These are phyloP conservation scores for Lentinula boryana DNA, from an alignment of 768 basidiomycete genomes.

Conservation along the genomic window DNA sequence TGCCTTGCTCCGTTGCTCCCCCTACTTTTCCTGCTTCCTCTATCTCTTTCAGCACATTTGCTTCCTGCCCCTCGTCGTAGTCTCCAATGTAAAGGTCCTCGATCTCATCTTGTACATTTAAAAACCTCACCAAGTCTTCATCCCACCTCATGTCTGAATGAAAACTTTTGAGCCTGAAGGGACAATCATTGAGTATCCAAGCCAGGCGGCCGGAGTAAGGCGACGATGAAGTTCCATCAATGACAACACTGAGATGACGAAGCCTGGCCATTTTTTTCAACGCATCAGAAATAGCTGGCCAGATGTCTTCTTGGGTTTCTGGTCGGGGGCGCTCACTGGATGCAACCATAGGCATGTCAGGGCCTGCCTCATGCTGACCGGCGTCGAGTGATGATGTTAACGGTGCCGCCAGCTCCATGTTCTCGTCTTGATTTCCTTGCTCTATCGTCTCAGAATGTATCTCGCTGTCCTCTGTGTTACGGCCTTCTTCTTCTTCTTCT, in stretches of 20 bases:
- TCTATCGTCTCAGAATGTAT: conserved; percentile 13
- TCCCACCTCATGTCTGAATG: conserved; percentile 70
- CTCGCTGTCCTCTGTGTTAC: neutral
- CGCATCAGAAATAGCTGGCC: conserved; percentile 43
- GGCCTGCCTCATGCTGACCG: too few species aligned
- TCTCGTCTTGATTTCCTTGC: neutral
- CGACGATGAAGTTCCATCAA: conserved; percentile 19
- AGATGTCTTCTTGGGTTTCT: conserved; percentile 31
- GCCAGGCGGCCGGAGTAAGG: conserved; percentile 26
- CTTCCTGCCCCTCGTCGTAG: conserved; percentile 23
- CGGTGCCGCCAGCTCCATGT: neutral
- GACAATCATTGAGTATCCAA: conserved; percentile 35
- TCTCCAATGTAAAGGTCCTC: conserved; percentile 46
- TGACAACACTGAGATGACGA: conserved; percentile 47
- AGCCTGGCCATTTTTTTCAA: conserved; percentile 41
- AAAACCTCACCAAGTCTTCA: conserved; percentile 42
- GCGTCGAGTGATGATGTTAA: neutral
- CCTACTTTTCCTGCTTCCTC: neutral
- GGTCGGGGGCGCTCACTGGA: neutral
- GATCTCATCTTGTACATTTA: conserved; percentile 40
- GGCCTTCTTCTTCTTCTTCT: conserved; percentile 13
- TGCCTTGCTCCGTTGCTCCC: neutral
- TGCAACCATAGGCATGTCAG: neutral
- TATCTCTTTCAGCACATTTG: neutral
- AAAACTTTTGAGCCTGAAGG: conserved; percentile 53